Evolutionary conservation across 352 stramenopile species (phyloP).

Genomic region (Aphanomyces astaci): DNA sequence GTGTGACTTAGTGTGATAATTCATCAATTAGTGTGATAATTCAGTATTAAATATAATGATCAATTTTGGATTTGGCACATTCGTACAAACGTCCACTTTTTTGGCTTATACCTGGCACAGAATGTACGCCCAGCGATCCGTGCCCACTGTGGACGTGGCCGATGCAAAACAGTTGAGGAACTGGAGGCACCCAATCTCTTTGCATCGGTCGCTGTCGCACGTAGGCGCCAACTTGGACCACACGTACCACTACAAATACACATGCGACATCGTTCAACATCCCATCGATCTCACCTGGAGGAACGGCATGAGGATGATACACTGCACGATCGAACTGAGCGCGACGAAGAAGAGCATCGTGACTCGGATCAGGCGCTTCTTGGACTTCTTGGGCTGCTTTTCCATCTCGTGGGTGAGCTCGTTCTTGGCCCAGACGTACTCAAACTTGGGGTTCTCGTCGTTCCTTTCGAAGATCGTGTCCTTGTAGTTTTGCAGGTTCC

Average conservation of each 20-base stretch:
- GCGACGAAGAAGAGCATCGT: constrained; percentile 82
- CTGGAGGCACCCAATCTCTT: constrained; percentile 31
- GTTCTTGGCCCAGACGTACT: constrained; percentile 85
- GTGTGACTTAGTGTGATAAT: too few species aligned
- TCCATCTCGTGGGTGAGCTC: constrained; percentile 83
- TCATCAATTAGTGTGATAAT: too few species aligned
- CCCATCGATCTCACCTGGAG: constrained; percentile 40
- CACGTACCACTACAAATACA: constrained; percentile 66
- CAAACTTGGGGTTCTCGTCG: constrained; percentile 76
- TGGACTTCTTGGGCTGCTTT: constrained; percentile 73
- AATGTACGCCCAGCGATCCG: constrained; percentile 86
- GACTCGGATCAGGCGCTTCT: constrained; percentile 77
- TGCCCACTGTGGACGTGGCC: constrained; percentile 59
- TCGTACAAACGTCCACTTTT: background rate
- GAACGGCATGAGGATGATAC: constrained; percentile 74
- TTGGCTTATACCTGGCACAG: constrained; percentile 42
- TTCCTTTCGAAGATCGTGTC: constrained; percentile 85
- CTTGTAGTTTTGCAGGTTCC: constrained; percentile 81
- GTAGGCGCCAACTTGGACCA: constrained; percentile 79
- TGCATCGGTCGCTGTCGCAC: constrained; percentile 40
- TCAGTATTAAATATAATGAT: too few species aligned
- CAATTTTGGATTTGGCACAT: too few species aligned
- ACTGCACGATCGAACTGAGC: constrained; percentile 68
- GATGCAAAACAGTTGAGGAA: constrained; percentile 81
- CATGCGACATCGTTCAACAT: background rate